Evolutionary conservation across 352 stramenopile genomes (phyloP), one percentile per base, ranked within the genome.

Genomic region (Phytophthora pseudosyringae): DNA sequence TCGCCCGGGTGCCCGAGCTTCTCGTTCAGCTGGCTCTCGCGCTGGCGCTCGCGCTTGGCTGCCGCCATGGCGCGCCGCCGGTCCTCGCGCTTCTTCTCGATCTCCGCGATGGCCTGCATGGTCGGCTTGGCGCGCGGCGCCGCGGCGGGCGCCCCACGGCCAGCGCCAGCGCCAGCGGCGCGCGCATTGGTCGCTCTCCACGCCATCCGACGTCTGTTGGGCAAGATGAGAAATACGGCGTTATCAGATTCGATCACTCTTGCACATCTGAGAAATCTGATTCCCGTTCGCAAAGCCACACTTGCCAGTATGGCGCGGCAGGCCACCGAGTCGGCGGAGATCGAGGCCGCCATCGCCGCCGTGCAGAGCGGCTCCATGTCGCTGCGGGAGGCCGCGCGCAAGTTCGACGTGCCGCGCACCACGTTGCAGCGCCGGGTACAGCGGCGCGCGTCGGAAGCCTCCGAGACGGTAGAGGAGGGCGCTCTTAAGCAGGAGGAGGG

Each of bases 21-120:
- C 62, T 97, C 89, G 59, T 95, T 95, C 59, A 82, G 38, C 48
- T 88, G 69, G 50, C 81, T 96, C 73, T 97, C 89, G 18, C 76
- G 66, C 62, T 96, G 75, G n/a, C 90, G 82, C 56, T 95, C 86
- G 33, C 88, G 81, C 76, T 96, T 96, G 62, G 88, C 88, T 10
- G 83, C 83, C 18, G 90, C 90, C 83, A 95, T 95, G 46, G 81
- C 84, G 36, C 86, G 85, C 5, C 89, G 82, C 4, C 89, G 83
- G 62, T 94, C 85, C 63, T 96, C 87, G 25, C 89, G 80, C 38
- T 96, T 92, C 57, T 90, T 85, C 59, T 94, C 86, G 36, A 97
- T 94, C 83, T 95, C 57, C 1, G 83, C 83, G 32, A 93, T 91
- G 3, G 79, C 81, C 41, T 86, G 71, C 54, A 93, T 86, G 26